These are phyloP conservation scores for Wickerhamomyces rabaulensis DNA, from an alignment of 805 yeast species.

Conservation along the genomic window DNA sequence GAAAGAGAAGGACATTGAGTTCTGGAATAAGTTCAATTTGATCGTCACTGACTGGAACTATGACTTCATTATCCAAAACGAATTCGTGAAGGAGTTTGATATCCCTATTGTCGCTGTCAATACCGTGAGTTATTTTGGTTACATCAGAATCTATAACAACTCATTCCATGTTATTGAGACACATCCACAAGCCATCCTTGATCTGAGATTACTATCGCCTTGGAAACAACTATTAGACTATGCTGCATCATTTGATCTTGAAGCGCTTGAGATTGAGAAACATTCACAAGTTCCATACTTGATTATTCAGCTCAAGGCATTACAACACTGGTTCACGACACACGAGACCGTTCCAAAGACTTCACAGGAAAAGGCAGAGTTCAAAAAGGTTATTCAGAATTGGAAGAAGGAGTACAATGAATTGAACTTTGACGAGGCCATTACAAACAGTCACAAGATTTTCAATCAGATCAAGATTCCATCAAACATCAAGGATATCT, in stretches of 20 bases:
- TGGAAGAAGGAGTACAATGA: constrained; percentile 34
- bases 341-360: constrained; percentile 28
- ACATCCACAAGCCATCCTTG: constrained; percentile 59
- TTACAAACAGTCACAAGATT: constrained; percentile 38
- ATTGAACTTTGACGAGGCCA: constrained; percentile 48
- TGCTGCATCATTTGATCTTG: constrained; percentile 46
- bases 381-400: constrained; percentile 32
- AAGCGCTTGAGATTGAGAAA: constrained; percentile 31
- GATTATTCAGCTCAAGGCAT: constrained; percentile 52
- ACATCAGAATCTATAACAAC: constrained; percentile 48
- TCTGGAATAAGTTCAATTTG: constrained; percentile 46
- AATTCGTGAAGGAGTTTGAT: constrained; percentile 27
- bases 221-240: constrained; percentile 63
- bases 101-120: constrained; percentile 52
- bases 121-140: constrained; percentile 63
- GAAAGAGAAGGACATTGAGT: constrained; percentile 6
- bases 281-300: constrained; percentile 68
- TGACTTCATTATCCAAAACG: constrained; percentile 24
- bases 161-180: constrained; percentile 66
- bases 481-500: constrained; percentile 19
- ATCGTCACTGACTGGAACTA: constrained; percentile 40
- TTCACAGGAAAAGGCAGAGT: constrained; percentile 35
- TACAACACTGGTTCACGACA: constrained; percentile 33
- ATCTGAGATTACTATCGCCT: constrained; percentile 60
- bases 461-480: constrained; percentile 31